Evolutionary conservation across 352 stramenopile species (phyloP).

Genomic region (Albugo candida): DNA sequence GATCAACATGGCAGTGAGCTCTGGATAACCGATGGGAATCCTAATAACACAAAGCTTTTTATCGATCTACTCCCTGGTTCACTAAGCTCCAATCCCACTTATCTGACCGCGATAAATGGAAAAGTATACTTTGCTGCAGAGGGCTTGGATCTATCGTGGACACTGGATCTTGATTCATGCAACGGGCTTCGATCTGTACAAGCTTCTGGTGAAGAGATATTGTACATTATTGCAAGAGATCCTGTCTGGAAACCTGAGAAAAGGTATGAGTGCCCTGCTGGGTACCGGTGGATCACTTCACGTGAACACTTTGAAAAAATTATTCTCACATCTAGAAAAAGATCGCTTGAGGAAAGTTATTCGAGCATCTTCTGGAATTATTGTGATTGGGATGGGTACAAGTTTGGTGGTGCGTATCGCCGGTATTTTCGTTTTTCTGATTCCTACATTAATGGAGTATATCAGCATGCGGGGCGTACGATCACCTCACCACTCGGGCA

Average conservation of each 20-base stretch:
- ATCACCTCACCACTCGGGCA: slow-evolving; percentile 19
- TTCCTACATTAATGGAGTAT: slow-evolving; percentile 26
- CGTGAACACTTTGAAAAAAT: slow-evolving; percentile 14
- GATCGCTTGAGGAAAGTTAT: slow-evolving; percentile 7
- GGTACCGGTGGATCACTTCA: slow-evolving; percentile 48
- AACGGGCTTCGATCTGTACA: slow-evolving; percentile 22
- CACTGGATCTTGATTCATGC: slow-evolving; percentile 14
- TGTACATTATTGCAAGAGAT: slow-evolving; percentile 32
- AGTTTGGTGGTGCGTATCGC: slow-evolving; percentile 21
- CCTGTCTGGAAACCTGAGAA: slow-evolving; percentile 21
- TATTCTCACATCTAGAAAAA: not conserved
- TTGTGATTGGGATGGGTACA: slow-evolving; percentile 51
- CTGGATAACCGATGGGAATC: slow-evolving; percentile 32
- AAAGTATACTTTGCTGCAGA: slow-evolving; percentile 45
- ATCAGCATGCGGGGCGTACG: slow-evolving; percentile 37
- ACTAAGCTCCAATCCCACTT: slow-evolving; percentile 13
- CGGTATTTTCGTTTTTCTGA: slow-evolving; percentile 61
- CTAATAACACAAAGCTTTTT: slow-evolving; percentile 21
- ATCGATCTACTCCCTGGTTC: slow-evolving; percentile 37
- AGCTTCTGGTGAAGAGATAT: slow-evolving; percentile 6
- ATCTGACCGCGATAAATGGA: slow-evolving; percentile 21
- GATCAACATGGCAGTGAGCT: slow-evolving; percentile 29
- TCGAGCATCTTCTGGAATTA: slow-evolving; percentile 45
- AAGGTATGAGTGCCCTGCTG: slow-evolving; percentile 47
- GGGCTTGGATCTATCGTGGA: slow-evolving; percentile 40